Base-by-base conservation (phyloP, 805 yeast species). In the Lipomyces mesembrius region DNA sequence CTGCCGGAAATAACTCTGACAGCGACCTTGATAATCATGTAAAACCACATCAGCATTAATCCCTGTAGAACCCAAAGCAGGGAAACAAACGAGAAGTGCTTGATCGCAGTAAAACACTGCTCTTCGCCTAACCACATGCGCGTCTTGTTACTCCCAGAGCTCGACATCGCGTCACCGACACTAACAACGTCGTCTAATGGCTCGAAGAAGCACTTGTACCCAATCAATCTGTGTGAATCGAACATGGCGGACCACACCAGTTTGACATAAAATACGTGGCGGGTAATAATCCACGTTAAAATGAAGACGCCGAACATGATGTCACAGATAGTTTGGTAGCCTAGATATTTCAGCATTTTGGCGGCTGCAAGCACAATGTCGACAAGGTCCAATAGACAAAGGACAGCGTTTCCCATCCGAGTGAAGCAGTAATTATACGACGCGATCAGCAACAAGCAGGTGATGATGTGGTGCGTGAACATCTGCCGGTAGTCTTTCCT, bases 401-500 rank as follows among this genome's bases (percentile, higher is more conserved):
- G 78, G 57, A 92, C 88, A 35, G 88, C 83, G 77, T 91, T 91
- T 37, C 98, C 97, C 63, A 91, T 84, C 49, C 91, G 83, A 43
- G 88, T 85, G 77, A 87, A 89, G 78, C 89, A 87, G 75, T 85
- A 87, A 74, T 80, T 81, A 77, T 92, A 92, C 0, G 95, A 88
- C 1, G 95, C 94, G 12, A 83, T 76, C 34, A 89, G 83, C 63
- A 92, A 82, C 27, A 81, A 72, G 72, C 87, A 83, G 0, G 98
- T 92, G 64, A 93, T 87, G 64, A 93, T 86, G 77, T 92, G 98
- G 77, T 92, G 98, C 57, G 88, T 79, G 74, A 92, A 86, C 98
- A 92, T 92, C 78, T 92, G 97, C 72, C 79, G 77, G 76, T 90
- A 87, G 76, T 92, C 98, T 75, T 91, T 91, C 69, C 98, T 85